Base-by-base conservation (phyloP, 23 red algal species). In the Gracilaria gracilis region DNA sequence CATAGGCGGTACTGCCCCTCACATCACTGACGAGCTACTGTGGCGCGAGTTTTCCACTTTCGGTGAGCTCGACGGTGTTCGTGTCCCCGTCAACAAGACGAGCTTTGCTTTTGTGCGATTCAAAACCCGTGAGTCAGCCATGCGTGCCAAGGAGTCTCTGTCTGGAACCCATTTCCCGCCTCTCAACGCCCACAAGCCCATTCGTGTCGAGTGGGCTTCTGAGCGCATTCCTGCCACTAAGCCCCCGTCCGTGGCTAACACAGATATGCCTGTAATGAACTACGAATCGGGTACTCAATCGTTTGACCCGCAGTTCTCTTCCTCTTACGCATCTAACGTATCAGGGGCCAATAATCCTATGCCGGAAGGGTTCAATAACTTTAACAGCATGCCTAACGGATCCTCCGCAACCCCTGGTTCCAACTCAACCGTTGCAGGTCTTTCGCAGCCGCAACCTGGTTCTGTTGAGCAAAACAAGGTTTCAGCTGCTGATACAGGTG, bases 71-170 rank as follows among this genome's bases (percentile, higher is more conserved):
- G 89, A 92, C 13, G 89, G 75, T 53, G 89, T 92, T 55, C 89
- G 89, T 36, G 89, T 92, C 6, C 89, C 89, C 17, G 89, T 92
- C 44, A 92, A 92, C 64, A 92, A 92, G 89, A 92, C 89, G 47
- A 78, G 89, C 36, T 92, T 92, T 75, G 89, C 80, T 31, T 92
- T 92, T 92, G 89, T 92, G 14, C 78, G 89, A 64, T 92, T 92
- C 67, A 83, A 84, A 53, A 83, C 67, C 23, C 89, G 89, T 33
- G 89, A 92, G 67, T 49, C 53, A 35, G 89, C 89, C 57, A 31
- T 79, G 65, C 61, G 79, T 32, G 89, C 89, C 6, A 92, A 92
- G 32, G 79, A 92, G 39, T 77, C 80, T n/a, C 65, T 92, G 36
- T 92, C 89, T 23, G 79, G 89, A 59, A 83, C 89, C 27, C 89